A percentile compares a stretch with the other conserved stretches of the same genome.
These are phyloP conservation scores for Aspergillus sojae DNA, from an alignment of 2,329 filamentous ascomycete species.

Conservation along the genomic window DNA sequence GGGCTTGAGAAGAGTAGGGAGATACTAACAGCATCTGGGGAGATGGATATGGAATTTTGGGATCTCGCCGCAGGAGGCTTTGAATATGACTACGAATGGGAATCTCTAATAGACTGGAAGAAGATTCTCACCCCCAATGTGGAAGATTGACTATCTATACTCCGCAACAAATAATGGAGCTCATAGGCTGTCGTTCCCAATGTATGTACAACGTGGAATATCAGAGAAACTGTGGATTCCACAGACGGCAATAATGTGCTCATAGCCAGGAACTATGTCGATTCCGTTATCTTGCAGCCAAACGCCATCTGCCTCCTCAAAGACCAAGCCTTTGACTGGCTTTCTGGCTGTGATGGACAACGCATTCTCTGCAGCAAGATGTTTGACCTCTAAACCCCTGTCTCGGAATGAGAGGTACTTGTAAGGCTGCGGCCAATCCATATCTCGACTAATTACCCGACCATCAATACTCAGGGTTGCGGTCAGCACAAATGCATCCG, in stretches of 20 bases:
- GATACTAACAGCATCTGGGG: background rate
- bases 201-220: background rate
- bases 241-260: background rate
- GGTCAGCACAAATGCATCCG: conserved; percentile 18
- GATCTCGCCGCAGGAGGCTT: too few species aligned
- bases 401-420: conserved; percentile 4
- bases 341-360: background rate
- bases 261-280: conserved; percentile 3
- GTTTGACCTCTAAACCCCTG: background rate
- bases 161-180: background rate
- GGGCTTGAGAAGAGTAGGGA: background rate
- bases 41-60: background rate
- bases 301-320: background rate
- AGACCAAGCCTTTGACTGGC: conserved; percentile 1
- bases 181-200: background rate
- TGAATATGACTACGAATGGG: too few species aligned
- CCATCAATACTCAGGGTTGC: background rate
- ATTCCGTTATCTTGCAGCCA: conserved; percentile 1
- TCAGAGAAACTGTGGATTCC: background rate
- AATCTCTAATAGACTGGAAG: too few species aligned
- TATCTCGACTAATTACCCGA: background rate
- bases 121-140: too few species aligned
- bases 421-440: conserved; percentile 5
- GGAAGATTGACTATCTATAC: background rate
- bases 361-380: background rate